Conservation (phyloP, 441 rosid genomes). For the Metrosideros polymorpha region DNA sequence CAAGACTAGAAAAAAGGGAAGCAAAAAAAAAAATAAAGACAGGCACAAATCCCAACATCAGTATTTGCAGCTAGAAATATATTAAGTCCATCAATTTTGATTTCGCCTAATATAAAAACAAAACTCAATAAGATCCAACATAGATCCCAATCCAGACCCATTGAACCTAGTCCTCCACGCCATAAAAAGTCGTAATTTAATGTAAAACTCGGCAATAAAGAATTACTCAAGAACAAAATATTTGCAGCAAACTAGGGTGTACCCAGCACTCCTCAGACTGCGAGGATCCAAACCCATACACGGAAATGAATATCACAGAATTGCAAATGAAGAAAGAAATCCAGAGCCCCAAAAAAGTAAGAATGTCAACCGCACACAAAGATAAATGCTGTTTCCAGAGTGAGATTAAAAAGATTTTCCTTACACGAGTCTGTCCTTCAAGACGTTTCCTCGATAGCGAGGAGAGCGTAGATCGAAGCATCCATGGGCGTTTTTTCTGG, state of each 20-base stretch:
- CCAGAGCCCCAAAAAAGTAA: background rate
- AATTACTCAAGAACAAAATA: slow-evolving; percentile 6
- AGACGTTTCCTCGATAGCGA: slow-evolving; percentile 20
- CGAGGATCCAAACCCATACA: slow-evolving; percentile 17
- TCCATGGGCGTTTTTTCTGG: slow-evolving; percentile 16
- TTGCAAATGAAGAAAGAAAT: slow-evolving; percentile 35
- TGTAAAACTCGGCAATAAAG: slow-evolving; percentile 1
- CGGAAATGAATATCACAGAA: slow-evolving; percentile 32
- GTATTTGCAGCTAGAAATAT: slow-evolving; percentile 9
- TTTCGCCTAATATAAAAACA: slow-evolving; percentile 1
- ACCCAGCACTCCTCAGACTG: slow-evolving; percentile 9
- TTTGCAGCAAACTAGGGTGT: slow-evolving; percentile 23
- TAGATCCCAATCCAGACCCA: slow-evolving; percentile 76
- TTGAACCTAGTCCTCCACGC: slow-evolving; percentile 36
- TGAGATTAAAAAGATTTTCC: background rate
- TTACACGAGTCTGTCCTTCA: slow-evolving; percentile 36
- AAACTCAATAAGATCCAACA: slow-evolving; percentile 41
- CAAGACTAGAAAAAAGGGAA: slow-evolving; percentile 11
- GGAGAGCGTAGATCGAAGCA: slow-evolving; percentile 32
- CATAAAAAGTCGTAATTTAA: background rate
- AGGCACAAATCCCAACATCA: slow-evolving; percentile 53
- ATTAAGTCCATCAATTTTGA: slow-evolving; percentile 8
- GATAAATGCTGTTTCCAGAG: background rate
- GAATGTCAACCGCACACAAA: background rate
- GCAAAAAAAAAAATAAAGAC: slow-evolving; percentile 1